These are phyloP conservation scores for Grammothele lineata DNA, from an alignment of 768 basidiomycete genomes.

Conservation along the genomic window DNA sequence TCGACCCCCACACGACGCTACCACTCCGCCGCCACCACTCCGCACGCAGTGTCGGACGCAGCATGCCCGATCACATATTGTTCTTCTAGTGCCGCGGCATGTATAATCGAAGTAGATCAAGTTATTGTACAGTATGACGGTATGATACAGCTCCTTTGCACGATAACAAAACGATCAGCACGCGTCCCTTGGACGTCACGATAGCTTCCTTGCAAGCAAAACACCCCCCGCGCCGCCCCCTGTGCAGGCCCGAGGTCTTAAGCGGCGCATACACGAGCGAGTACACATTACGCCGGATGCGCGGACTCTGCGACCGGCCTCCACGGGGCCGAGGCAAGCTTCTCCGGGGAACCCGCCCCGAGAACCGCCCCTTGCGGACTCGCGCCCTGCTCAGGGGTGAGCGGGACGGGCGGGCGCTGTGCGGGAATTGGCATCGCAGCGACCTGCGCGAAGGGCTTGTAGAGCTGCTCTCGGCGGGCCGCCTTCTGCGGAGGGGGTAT, in stretches of 20 bases:
- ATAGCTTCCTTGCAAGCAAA: no score
- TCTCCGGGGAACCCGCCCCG: constrained; percentile 15
- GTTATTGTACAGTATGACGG: constrained; percentile 5
- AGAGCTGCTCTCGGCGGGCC: constrained; percentile 20
- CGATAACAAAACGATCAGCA: constrained; percentile 15
- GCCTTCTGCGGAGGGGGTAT: constrained; percentile 24
- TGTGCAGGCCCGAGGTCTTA: no score
- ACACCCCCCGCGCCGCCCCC: no score
- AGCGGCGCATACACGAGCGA: no score
- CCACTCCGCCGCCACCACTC: no score
- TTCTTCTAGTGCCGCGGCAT: no score
- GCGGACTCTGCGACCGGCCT: constrained; percentile 18
- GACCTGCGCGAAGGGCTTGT: constrained; percentile 17
- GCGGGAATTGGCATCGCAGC: not conserved
- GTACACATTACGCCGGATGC: no score
- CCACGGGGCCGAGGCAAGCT: constrained; percentile 16
- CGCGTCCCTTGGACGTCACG: no score
- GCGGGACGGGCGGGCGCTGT: no score
- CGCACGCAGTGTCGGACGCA: no score
- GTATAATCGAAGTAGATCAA: not conserved
- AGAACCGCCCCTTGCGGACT: constrained; percentile 8
- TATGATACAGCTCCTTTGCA: constrained; percentile 7
- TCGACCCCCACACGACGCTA: no score
- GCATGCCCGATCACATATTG: no score
- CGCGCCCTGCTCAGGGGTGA: constrained; percentile 8